Evolutionary conservation across 768 basidiomycete species (phyloP), one percentile per base, ranked within the genome.

Genomic region (Suillus sp.): DNA sequence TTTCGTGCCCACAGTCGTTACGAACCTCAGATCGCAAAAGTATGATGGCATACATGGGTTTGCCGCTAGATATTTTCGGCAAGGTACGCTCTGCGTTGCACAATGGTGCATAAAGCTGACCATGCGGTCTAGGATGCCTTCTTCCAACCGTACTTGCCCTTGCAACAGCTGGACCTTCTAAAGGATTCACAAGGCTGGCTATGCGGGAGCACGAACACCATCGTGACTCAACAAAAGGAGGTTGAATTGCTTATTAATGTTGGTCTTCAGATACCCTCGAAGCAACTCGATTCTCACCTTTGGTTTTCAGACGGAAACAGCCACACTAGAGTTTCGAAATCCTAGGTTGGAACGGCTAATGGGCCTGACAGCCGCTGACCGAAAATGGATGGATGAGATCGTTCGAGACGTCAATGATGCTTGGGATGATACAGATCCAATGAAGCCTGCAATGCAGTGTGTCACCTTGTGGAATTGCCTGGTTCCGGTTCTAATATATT

Each of bases 371-470:
- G 81, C 97, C 0, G 94, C 96, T 1, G 97, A 99, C 74, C 81
- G 96, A 63, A 96, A 93, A 74, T 99, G 97, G 97, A 93, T 99
- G 85, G 96, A 99, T 71, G 95, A 96, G 68, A 87, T 96, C 62
- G 84, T 96, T 45, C 86, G 82, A 60, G 93, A 94, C 65, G 93
- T 96, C 13, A 93, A 93, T 65, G 87, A 91, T 58, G 83, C 84
- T 9, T 96, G 90, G 90, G 83, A 86, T 62, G 85, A 87, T 4
- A 78, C 78, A 11, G 89, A 91, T 66, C 84, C 89, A 1, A 78
- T 77, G 5, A 80, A 80, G 61, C 81, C 76, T 16, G 83, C 82
- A 34, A 85, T 95, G 82, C 86, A 87, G 87, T 92, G 68, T 55
- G 89, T 82, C 40, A 10, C 45, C 54, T 66, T 34, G 2, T n/a